Base-by-base conservation (phyloP, 805 yeast species). In the Zygoascus flipseniorum region DNA sequence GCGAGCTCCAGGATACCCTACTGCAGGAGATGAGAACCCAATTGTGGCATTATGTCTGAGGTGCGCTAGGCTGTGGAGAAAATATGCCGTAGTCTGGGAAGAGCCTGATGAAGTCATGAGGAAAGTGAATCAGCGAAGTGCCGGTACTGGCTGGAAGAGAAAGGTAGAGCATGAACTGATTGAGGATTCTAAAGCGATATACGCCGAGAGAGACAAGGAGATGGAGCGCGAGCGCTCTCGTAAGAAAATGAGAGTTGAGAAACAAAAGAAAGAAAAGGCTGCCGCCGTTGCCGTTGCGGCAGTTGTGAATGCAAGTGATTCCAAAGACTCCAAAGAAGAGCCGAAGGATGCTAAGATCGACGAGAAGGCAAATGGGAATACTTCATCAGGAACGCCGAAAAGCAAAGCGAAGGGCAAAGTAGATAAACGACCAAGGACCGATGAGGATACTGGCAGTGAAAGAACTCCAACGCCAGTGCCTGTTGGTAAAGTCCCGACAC, bases 61-160 rank as follows among this genome's bases (percentile, higher is more conserved):
- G 52, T 92, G 99, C 72, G 96, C 97, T 0, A 76, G 86, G 54
- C 64, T 93, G 31, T 92, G 98, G 98, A 76, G 96, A 66, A 72
- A 95, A 42, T 92, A 92, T 67, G 97, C 89, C 0, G 82, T 87
- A 0, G 75, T 73, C 9, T 93, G 98, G 98, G 88, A 83, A 58
- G 81, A 80, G 35, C 96, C 96, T 0, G 60, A 69, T 23, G 89
- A 83, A 52, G 81, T 87, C 0, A 68, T 81, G 44, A 79, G 75
- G 64, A 80, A 78, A 54, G 55, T 52, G 69, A 83, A 61, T 70
- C 53, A 58, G 35, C 52, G 54, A 46, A 23, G 28, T 23, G 76
- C 80, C 13, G 76, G 78, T 19, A 75, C 74, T 39, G 79, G 79
- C 18, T 80, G 83, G 83, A 79, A 76, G 58, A 76, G 77, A 57